Conservation (phyloP, 2,329 filamentous ascomycete genomes). For the Trichoderma harzianum region DNA sequence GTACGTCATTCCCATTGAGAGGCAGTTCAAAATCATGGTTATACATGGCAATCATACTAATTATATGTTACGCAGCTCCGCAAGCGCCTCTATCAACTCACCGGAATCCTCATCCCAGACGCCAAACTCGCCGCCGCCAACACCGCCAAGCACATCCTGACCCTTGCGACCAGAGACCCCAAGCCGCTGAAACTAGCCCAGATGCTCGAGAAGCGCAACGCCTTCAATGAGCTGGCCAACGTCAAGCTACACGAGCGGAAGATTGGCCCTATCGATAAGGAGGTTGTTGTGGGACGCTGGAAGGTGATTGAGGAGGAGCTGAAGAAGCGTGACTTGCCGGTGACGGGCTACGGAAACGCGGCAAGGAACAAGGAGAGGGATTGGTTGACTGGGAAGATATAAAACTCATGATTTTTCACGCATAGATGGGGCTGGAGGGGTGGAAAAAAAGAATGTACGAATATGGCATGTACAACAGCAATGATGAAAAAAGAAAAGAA, state of each 20-base stretch:
- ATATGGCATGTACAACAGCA: constrained; percentile 16
- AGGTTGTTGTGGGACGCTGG: constrained; percentile 69
- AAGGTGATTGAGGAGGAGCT: constrained; percentile 76
- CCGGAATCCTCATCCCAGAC: constrained; percentile 73
- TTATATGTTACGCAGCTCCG: constrained; percentile 56
- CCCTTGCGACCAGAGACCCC: constrained; percentile 49
- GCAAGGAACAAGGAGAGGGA: constrained; percentile 42
- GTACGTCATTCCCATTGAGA: constrained; percentile 47
- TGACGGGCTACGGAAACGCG: constrained; percentile 44
- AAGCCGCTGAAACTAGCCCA: constrained; percentile 63
- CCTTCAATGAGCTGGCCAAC: constrained; percentile 59
- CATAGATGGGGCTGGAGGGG: background rate
- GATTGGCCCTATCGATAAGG: constrained; percentile 68
- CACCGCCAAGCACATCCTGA: constrained; percentile 54
- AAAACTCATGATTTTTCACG: background rate
- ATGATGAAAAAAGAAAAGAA: background rate
- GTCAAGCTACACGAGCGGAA: constrained; percentile 63
- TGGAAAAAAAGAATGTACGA: constrained; percentile 3
- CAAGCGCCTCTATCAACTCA: constrained; percentile 78
- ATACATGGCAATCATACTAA: background rate
- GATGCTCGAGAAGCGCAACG: constrained; percentile 46
- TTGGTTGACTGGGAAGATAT: constrained; percentile 40
- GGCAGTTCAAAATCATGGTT: background rate
- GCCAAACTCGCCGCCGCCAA: constrained; percentile 55
- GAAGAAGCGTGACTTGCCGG: constrained; percentile 56